Base-by-base conservation (phyloP, 768 basidiomycete genomes). In the Paxillus involutus region DNA sequence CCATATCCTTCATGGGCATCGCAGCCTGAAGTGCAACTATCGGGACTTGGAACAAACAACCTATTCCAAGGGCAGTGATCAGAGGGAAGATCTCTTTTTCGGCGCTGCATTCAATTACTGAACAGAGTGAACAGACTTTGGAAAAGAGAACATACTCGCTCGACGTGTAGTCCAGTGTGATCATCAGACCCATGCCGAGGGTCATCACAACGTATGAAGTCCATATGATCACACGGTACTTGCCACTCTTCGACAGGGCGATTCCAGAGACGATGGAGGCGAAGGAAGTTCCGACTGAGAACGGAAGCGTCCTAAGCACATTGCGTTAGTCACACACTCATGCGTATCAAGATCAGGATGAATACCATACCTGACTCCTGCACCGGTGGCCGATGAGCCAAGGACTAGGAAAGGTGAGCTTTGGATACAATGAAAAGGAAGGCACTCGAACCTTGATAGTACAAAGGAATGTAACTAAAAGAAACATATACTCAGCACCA, bases 1-100 rank as follows among this genome's bases (percentile, higher is more conserved):
- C 89, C 89, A 93, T 91, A 58, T 93, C 89, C 61, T 84, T 85
- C 14, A 90, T 62, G 0, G 92, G 92, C 91, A 94, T 94, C 1
- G 91, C 86, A 1, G 90, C 89, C 71, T 94, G 91, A 14, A 94
- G 70, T 14, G 78, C 88, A 48, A 91, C 83, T 7, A 91, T 70
- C 0, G 89, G 89, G 4, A 73, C 63, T 73, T 84, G 82, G 75
- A 88, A 88, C 47, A 91, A 67, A 58, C 76, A 79, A 2, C 89
- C 89, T 12, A 83, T 62, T 1, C 89, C 89, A 4, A 85, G 13
- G 7, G 85, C 80, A n/a, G 86, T 76, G 32, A 93, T 70, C 13
- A 92, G 67, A 5, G 86, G 84, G 60, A 77, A 89, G 7, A 91
- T 30, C 10, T 80, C 81, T 65, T 88, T 81, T 58, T 75, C 71